Base-by-base conservation (phyloP, 768 basidiomycete genomes). In the Hemileccinum impolitum region DNA sequence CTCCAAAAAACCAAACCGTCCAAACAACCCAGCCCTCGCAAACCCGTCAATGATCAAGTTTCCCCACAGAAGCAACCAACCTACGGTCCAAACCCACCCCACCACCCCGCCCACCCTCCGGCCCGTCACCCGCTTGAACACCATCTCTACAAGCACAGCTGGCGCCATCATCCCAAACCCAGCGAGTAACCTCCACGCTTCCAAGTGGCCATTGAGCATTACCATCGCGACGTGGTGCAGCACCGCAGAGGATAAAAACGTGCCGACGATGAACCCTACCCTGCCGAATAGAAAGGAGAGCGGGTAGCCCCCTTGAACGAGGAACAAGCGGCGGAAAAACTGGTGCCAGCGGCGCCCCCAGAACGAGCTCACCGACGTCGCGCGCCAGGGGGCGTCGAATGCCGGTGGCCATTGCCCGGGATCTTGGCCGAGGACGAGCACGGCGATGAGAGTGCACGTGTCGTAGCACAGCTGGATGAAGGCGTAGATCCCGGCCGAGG, bases 161-260 rank as follows among this genome's bases (percentile, higher is more conserved):
- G 76, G 50, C 6, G 75, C 82, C 67, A 76, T 81, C 61, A 79
- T 65, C 23, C 81, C 50, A 58, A 84, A 85, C 54, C 77, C 80
- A 1, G 73, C 74, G 0, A 68, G 60, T 17, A 79, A 67, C 13
- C 53, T 48, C 54, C 48, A 47, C 11, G 74, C 68, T 28, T 81
- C 80, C 0, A 71, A 66, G 15, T 75, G 75, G 6, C 65, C 61
- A 1, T 77, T 76, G 72, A 82, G 72, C 2, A 75, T 73, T 75
- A 75, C 78, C 34, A 78, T 38, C 8, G 73, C 77, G 10, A 75
- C 28, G 48, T 78, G 68, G 52, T 88, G 86, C 7, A 82, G 56
- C 3, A 81, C 34, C 6, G 70, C 83, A 0, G 84, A 86, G 6
- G 76, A 60, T 13, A 78, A 52, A 58, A 85, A 86, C 3, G 74